phyloP scores from a whole-genome alignment of 202 grass and related monocot species.

The Bolboschoenoplectus hybrid region DNA sequence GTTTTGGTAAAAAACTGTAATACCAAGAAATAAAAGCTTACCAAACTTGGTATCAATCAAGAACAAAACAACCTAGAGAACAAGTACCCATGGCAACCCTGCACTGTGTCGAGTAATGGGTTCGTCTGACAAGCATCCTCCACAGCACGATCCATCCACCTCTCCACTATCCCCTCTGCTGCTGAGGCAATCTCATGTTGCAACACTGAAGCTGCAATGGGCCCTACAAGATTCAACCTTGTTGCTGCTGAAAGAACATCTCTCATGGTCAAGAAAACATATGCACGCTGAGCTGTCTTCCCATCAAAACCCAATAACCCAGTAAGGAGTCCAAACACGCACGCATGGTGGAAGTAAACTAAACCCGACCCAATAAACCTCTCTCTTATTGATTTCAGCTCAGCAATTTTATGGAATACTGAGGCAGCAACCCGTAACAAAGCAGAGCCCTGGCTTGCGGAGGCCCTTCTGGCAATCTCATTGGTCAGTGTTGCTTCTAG shows the following conservation, averaged over 20 bases:
- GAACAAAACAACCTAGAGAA: conserved; percentile 91
- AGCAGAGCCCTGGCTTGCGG: conserved; percentile 67
- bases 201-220: conserved; percentile 74
- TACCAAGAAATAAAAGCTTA: background rate
- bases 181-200: conserved; percentile 63
- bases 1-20: background rate
- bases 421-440: conserved; percentile 69
- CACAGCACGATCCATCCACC: conserved; percentile 72
- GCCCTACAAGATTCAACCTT: conserved; percentile 78
- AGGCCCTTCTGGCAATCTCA: conserved; percentile 68
- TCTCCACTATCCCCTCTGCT: conserved; percentile 68
- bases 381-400: conserved; percentile 54
- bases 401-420: conserved; percentile 62
- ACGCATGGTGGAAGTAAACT: conserved; percentile 68
- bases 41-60: conserved; percentile 39
- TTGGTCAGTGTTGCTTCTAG: conserved; percentile 88
- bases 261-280: conserved; percentile 77
- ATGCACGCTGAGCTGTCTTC: conserved; percentile 51
- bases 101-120: conserved; percentile 67
- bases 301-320: conserved; percentile 66
- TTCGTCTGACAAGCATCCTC: conserved; percentile 63
- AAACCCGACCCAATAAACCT: conserved; percentile 52
- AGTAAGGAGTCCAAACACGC: conserved; percentile 70
- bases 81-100: conserved; percentile 80
- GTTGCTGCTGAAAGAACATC: conserved; percentile 84